phyloP scores from a whole-genome alignment of 352 stramenopile genomes.

The Globisporangium takayamanum region DNA sequence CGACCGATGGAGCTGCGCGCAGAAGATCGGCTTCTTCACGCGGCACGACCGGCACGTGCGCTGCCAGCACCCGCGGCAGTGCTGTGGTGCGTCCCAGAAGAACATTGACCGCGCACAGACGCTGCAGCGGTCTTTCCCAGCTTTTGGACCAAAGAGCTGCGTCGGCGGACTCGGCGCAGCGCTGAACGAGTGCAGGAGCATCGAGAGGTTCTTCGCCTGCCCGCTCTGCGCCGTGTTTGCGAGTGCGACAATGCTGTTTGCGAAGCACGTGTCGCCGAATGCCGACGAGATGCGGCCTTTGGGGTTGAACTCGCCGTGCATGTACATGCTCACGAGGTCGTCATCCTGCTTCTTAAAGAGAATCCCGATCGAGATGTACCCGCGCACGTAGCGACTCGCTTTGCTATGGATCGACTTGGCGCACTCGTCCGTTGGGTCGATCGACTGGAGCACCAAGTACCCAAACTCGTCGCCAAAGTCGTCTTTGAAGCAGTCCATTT shows the following conservation, averaged over 20 bases:
- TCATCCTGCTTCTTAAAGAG: slow-evolving; percentile 55
- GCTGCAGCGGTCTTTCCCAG: slow-evolving; percentile 31
- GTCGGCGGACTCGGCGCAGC: not conserved
- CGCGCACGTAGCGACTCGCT: slow-evolving; percentile 39
- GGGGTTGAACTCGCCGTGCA: slow-evolving; percentile 58
- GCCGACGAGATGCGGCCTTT: slow-evolving; percentile 44
- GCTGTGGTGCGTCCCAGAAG: slow-evolving; percentile 55
- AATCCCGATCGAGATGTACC: slow-evolving; percentile 53
- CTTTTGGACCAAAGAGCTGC: slow-evolving; percentile 9
- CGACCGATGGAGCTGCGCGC: slow-evolving; percentile 46
- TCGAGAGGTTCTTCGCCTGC: slow-evolving; percentile 69
- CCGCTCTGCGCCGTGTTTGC: slow-evolving; percentile 56
- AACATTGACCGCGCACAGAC: slow-evolving; percentile 53
- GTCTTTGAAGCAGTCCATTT: slow-evolving; percentile 56
- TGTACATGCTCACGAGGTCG: slow-evolving; percentile 60
- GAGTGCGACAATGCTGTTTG: slow-evolving; percentile 49
- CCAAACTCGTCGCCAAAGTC: slow-evolving; percentile 60
- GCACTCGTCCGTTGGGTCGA: slow-evolving; percentile 38
- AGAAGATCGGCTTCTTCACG: slow-evolving; percentile 72
- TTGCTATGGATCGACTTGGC: slow-evolving; percentile 4
- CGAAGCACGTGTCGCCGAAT: slow-evolving; percentile 51
- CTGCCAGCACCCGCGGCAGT: slow-evolving; percentile 61
- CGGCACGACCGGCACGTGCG: slow-evolving; percentile 57
- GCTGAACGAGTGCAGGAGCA: slow-evolving; percentile 34
- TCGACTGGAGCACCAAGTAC: slow-evolving; percentile 63